A percentile compares a stretch with the other conserved stretches of the same genome.
phyloP scores from a whole-genome alignment of 257 asterid genomes.

The Solanum pennellii region DNA sequence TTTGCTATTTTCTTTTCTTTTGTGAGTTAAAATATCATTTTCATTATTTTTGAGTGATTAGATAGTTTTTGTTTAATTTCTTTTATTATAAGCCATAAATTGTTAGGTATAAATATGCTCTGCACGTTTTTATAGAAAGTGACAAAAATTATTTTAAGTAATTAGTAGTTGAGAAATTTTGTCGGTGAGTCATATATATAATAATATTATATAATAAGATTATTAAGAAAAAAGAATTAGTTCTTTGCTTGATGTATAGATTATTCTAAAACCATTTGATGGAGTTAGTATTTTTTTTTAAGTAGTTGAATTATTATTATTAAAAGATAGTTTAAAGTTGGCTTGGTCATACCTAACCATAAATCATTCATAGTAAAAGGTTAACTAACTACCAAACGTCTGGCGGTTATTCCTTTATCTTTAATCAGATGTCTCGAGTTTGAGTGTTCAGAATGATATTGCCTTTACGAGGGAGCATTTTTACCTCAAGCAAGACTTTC shows the following conservation, averaged over 20 bases:
- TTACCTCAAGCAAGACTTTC: background rate
- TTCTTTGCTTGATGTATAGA: background rate
- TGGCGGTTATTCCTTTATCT: background rate
- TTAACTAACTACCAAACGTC: background rate
- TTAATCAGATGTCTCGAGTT: background rate
- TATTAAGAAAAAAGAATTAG: background rate
- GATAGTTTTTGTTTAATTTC: background rate
- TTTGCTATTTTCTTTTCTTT: background rate
- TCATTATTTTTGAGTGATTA: background rate
- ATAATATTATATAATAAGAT: background rate
- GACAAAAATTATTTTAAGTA: background rate
- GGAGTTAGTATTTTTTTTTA: background rate
- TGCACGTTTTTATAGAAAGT: background rate
- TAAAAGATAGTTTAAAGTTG: background rate
- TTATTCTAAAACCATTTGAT: background rate
- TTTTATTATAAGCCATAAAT: background rate
- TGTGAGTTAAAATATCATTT: constrained; percentile 13
- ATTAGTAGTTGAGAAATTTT: constrained; percentile 4
- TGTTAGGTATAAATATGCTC: background rate
- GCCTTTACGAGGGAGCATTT: background rate
- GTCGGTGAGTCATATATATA: constrained; percentile 21
- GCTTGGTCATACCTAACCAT: background rate
- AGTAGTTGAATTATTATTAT: background rate
- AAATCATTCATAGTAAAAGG: background rate
- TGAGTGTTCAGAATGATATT: background rate